A percentile compares a stretch with the other conserved stretches of the same genome.
Evolutionary conservation across 495 filamentous ascomycete genomes (phyloP).

Genomic region (Polyplosphaeria fusca): DNA sequence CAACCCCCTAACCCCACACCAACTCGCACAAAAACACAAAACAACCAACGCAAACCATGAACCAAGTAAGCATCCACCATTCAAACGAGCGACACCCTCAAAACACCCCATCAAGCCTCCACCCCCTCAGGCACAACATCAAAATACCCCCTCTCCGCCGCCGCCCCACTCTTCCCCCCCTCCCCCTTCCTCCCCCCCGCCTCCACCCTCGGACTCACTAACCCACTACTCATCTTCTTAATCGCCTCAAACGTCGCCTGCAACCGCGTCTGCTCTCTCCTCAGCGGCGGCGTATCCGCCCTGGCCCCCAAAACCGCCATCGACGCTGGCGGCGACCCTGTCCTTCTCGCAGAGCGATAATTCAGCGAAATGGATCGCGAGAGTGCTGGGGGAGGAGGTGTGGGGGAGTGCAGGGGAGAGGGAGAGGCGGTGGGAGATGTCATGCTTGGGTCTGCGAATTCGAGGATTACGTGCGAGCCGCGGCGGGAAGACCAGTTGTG

Average conservation of each 20-base stretch:
- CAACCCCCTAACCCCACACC: too few relatives aligned
- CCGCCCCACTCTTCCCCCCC: not conserved
- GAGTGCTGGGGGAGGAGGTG: not conserved
- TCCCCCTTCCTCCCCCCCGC: not conserved
- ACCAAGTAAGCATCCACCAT: too few relatives aligned
- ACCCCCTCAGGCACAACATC: conserved; percentile 13
- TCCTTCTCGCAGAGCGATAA: too few relatives aligned
- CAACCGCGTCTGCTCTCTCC: conserved; percentile 7
- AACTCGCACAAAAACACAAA: not conserved
- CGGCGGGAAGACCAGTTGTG: not conserved
- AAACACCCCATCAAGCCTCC: conserved; percentile 2
- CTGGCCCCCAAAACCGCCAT: too few relatives aligned
- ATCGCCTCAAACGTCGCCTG: conserved; percentile 18
- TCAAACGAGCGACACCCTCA: too few relatives aligned
- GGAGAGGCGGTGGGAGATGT: not conserved
- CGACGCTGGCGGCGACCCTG: too few relatives aligned
- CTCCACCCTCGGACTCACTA: conserved; percentile 15
- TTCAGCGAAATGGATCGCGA: too few relatives aligned
- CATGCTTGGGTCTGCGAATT: conserved; percentile 25
- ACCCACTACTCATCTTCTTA: conserved; percentile 21
- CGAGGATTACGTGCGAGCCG: conserved; percentile 15
- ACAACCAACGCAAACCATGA: not conserved
- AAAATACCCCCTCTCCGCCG: conserved; percentile 13
- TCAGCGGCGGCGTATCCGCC: not conserved
- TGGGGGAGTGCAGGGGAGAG: not conserved